These are phyloP conservation scores for Lodderomyces pseudojiufengensis DNA, from an alignment of 1,139 yeast genomes.

Conservation along the genomic window DNA sequence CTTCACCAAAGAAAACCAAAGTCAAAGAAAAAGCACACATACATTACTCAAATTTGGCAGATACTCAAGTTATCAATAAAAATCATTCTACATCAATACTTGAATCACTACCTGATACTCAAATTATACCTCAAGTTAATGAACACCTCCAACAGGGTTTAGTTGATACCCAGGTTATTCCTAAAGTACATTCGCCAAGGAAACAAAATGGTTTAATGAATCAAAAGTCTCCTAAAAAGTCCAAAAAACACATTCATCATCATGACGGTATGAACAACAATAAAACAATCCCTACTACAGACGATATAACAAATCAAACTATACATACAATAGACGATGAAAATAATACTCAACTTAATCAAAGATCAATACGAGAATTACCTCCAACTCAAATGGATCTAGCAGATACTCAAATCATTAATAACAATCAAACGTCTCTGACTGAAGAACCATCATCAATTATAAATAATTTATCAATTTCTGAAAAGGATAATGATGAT, in stretches of 20 bases:
- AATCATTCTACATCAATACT: background rate
- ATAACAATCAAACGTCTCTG: background rate
- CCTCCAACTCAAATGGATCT: conserved; percentile 1
- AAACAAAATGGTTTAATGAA: too few relatives aligned
- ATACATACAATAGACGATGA: background rate
- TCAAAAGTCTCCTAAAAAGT: too few relatives aligned
- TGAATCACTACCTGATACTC: conserved; percentile 5
- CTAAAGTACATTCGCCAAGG: background rate
- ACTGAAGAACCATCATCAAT: background rate
- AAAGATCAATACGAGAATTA: background rate
- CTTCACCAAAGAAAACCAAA: background rate
- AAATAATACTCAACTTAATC: too few relatives aligned
- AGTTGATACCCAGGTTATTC: conserved; percentile 4
- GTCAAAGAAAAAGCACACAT: background rate
- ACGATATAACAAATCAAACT: background rate
- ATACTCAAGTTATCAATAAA: conserved; percentile 2
- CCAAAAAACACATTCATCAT: too few relatives aligned
- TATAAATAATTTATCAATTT: background rate
- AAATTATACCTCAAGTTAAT: conserved; percentile 2
- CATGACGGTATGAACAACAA: too few relatives aligned
- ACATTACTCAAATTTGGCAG: background rate
- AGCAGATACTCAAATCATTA: conserved; percentile 7
- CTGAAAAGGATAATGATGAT: background rate
- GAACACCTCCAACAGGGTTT: background rate
- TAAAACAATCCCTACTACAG: background rate